Conservation (phyloP, 306 rosid species). For the Spatholobus suberectus region DNA sequence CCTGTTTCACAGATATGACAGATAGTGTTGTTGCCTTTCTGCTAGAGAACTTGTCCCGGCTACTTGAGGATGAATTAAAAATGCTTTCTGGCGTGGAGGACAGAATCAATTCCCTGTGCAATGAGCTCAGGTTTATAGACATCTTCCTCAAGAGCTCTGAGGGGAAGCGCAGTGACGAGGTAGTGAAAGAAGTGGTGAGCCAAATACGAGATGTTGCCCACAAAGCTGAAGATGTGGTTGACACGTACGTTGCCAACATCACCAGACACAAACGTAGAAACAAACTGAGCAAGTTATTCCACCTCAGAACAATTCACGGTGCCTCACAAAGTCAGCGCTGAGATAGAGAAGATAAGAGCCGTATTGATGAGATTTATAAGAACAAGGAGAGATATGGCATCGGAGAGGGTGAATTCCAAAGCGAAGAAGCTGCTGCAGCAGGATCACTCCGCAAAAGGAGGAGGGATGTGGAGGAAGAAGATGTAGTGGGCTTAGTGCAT, state of each 20-base stretch:
- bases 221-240: constrained; percentile 38
- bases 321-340: background rate
- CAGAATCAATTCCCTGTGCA: background rate
- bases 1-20: background rate
- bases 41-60: background rate
- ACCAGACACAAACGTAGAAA: background rate
- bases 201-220: constrained; percentile 29
- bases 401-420: background rate
- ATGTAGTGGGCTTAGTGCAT: background rate
- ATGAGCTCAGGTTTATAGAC: background rate
- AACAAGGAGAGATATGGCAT: background rate
- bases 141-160: constrained; percentile 22
- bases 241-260: background rate
- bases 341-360: background rate
- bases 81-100: constrained; percentile 16
- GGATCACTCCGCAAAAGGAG: background rate
- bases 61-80: background rate
- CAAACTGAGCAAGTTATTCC: background rate
- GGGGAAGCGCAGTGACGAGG: background rate
- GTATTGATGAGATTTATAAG: background rate
- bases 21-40: constrained; percentile 21
- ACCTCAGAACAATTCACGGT: no score
- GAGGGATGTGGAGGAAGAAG: constrained; percentile 37
- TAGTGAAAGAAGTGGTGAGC: background rate
- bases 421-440: no score